phyloP scores from a whole-genome alignment of 148 eudicot genomes.

The Camellia japonica region DNA sequence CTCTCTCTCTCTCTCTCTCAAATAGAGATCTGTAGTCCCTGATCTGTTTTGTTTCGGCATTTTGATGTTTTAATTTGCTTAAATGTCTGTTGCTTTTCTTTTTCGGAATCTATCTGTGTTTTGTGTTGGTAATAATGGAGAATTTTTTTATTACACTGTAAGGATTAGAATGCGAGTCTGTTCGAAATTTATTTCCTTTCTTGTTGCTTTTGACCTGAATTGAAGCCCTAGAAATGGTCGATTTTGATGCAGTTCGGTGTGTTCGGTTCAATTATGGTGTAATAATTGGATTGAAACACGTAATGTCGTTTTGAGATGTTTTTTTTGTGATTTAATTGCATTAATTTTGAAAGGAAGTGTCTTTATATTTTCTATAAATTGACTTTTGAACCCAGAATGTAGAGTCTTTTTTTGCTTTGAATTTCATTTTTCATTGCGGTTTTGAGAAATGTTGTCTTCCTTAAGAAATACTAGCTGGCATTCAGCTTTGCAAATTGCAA shows the following conservation, averaged over 20 bases:
- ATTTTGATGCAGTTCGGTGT: not conserved
- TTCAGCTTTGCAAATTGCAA: not conserved
- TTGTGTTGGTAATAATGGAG: not conserved
- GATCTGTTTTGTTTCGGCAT: not conserved
- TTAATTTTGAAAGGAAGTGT: not conserved
- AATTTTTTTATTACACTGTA: not conserved
- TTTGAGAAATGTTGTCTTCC: not conserved
- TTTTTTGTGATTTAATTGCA: not conserved
- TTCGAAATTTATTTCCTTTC: not conserved
- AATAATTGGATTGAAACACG: not conserved
- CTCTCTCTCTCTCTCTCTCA: not conserved
- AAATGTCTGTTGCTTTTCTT: not conserved
- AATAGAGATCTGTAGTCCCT: conserved; percentile 8
- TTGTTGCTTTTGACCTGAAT: not conserved
- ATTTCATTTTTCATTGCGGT: not conserved
- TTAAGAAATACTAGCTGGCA: not conserved
- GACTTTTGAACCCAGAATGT: not conserved
- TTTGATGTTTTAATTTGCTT: not conserved
- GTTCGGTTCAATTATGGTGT: not conserved
- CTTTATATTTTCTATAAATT: not conserved
- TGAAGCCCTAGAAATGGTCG: conserved; percentile 3
- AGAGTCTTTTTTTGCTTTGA: not conserved
- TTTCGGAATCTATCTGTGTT: not conserved
- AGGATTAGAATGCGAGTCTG: not conserved
- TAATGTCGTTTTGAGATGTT: not conserved